Base-by-base conservation (phyloP, 169 alveolate genomes). In the Besnoitia besnoiti region DNA sequence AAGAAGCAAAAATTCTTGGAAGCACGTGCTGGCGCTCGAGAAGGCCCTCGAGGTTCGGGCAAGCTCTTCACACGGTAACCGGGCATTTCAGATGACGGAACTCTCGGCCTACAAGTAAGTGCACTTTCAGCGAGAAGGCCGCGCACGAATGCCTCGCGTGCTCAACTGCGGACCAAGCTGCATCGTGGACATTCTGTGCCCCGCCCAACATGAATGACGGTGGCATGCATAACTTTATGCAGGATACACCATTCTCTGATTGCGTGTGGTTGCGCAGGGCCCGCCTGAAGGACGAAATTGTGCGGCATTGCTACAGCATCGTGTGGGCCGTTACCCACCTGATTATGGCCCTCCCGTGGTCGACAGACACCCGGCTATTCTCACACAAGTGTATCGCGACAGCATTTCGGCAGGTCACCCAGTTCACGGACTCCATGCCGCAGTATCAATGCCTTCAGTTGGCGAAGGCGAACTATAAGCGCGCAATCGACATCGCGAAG, bases 361-460 rank as follows among this genome's bases (percentile, higher is more conserved):
- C 87, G n/a, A 4, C 55, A 2, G 87, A 51, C 30, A 42, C 37
- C 3, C 87, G 47, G 33, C 16, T 77, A 39, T 77, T 77, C 47
- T 37, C 55, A 8, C 37, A 77, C 40, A 77, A 77, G 87, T 27
- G 44, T 2, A 77, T 77, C 59, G 87, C 87, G 19, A 35, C 87
- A 14, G 87, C 87, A 12, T 77, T 40, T 77, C 87, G 87, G 4
- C 87, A 77, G 40, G 87, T 35, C 8, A 77, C 87, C 7, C 87
- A 77, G 30, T 77, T 40, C 87, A 77, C 87, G 0, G 87, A 40
- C 33, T 77, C 87, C 40, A 37, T 77, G 8, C 55, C 87, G 4
- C 87, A 77, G 87, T 77, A 40, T 27, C 87, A 77, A 35, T 77
- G 87, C 87, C 87, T 77, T 39, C 44, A 77, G 40, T 27, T 77